Conservation (phyloP, 495 filamentous ascomycete genomes). For the Trichoderma reesei region DNA sequence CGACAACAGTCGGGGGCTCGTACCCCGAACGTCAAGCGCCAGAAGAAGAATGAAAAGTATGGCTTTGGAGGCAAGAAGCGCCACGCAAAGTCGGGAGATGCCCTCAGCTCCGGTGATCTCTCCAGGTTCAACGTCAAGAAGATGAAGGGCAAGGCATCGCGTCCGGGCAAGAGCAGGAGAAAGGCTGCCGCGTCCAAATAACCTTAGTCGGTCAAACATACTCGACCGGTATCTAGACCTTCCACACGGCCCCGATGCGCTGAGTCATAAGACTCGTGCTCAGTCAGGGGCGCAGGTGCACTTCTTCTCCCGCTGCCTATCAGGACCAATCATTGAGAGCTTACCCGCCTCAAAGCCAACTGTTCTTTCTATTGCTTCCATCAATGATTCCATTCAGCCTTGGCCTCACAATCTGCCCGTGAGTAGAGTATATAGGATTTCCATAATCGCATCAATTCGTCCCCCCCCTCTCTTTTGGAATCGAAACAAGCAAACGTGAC, state of each 20-base stretch:
- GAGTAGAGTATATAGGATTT: too few relatives aligned
- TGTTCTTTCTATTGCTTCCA: too few relatives aligned
- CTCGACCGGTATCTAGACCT: background rate
- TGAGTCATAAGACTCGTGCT: background rate
- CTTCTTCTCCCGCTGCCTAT: too few relatives aligned
- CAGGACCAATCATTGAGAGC: too few relatives aligned
- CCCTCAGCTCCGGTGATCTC: conserved; percentile 65
- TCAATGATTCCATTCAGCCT: too few relatives aligned
- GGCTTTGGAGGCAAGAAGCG: conserved; percentile 94
- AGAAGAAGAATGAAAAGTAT: conserved; percentile 87
- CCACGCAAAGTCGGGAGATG: conserved; percentile 79
- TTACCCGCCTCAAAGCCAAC: too few relatives aligned
- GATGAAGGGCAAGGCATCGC: conserved; percentile 53
- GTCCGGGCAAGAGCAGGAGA: conserved; percentile 33
- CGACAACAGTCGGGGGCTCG: conserved; percentile 17
- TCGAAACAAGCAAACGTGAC: too few relatives aligned
- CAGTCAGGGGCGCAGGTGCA: background rate
- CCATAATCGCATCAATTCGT: too few relatives aligned
- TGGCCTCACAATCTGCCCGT: too few relatives aligned
- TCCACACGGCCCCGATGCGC: background rate
- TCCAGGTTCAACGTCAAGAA: conserved; percentile 67
- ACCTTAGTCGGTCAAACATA: background rate
- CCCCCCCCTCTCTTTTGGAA: too few relatives aligned
- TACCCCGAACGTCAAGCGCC: conserved; percentile 56
- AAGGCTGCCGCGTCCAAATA: conserved; percentile 21